phyloP scores from a whole-genome alignment of 1,284 basidiomycete genomes.

The Irpex rosettiformis region DNA sequence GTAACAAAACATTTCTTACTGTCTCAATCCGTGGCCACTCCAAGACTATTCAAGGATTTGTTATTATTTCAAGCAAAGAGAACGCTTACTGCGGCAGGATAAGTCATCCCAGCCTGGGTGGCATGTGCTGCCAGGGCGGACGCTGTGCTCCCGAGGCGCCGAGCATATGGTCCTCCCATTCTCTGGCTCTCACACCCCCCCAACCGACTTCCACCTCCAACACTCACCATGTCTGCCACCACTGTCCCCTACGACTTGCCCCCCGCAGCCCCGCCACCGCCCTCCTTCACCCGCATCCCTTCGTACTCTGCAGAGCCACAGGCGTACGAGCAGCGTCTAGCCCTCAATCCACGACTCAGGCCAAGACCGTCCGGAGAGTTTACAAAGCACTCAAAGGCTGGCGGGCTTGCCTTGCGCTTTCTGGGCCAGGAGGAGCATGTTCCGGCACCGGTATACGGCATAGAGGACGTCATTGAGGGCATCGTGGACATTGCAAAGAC shows the following conservation, averaged over 20 bases:
- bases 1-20: not conserved
- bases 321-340: constrained; percentile 49
- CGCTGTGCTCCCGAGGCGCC: not conserved
- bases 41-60: not conserved
- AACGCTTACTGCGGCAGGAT: not conserved
- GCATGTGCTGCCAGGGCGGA: not conserved
- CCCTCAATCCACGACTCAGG: constrained; percentile 33
- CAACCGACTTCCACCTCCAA: not conserved
- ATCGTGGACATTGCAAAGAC: constrained; percentile 51
- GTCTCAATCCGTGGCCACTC: not conserved
- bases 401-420: constrained; percentile 49
- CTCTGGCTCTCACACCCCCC: not conserved
- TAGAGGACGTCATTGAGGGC: constrained; percentile 51
- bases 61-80: not conserved
- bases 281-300: constrained; percentile 22
- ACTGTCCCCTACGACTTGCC: constrained; percentile 30
- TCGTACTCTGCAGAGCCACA: constrained; percentile 45
- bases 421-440: constrained; percentile 46
- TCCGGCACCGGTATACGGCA: constrained; percentile 54
- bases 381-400: constrained; percentile 57
- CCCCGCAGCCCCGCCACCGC: constrained; percentile 9
- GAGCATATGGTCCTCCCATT: not conserved
- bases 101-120: not conserved
- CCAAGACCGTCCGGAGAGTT: constrained; percentile 43
- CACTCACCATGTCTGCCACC: constrained; percentile 29